Percentiles rank a stretch among this genome's conserved stretches.
phyloP scores from a whole-genome alignment of 2,329 filamentous ascomycete genomes.

The Neonectria magnoliae region DNA sequence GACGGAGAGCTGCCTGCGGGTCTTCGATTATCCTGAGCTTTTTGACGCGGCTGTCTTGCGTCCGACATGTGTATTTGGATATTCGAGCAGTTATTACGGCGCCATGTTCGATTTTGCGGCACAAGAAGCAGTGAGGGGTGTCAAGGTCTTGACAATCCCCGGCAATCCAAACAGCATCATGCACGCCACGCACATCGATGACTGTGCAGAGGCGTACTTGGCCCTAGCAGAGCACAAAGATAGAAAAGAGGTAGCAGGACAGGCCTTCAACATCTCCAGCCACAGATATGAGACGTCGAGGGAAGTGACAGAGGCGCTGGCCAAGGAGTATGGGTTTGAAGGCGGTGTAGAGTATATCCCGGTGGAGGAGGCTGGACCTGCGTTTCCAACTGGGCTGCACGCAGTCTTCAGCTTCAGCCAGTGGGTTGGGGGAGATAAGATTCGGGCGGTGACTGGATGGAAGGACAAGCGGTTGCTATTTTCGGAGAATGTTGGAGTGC shows the following conservation, averaged over 20 bases:
- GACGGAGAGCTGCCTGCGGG: conserved; percentile 41
- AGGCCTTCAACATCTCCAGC: conserved; percentile 59
- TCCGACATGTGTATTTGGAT: conserved; percentile 59
- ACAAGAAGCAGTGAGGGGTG: conserved; percentile 27
- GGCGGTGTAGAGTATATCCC: conserved; percentile 43
- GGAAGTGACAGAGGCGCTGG: conserved; percentile 52
- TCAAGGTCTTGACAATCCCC: conserved; percentile 45
- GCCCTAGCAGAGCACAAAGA: conserved; percentile 52
- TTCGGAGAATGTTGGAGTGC: conserved; percentile 47
- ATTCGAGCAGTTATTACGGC: conserved; percentile 57
- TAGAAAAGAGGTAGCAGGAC: conserved; percentile 46
- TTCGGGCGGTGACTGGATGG: conserved; percentile 54
- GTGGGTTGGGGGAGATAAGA: conserved; percentile 55
- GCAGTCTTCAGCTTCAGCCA: conserved; percentile 51
- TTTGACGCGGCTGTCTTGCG: conserved; percentile 57
- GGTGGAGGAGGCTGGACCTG: conserved; percentile 24
- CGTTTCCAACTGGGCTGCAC: conserved; percentile 33
- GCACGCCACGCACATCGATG: conserved; percentile 60
- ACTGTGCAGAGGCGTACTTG: conserved; percentile 60
- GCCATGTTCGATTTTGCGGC: conserved; percentile 50
- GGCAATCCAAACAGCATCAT: conserved; percentile 51
- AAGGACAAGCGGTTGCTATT: conserved; percentile 50
- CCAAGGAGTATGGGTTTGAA: conserved; percentile 51
- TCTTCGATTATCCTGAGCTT: conserved; percentile 48
- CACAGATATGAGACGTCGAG: conserved; percentile 55